Percentiles rank a stretch among this genome's conserved stretches.
Evolutionary conservation across 306 rosid species (phyloP).

Genomic region (Cucurbita pepo): DNA sequence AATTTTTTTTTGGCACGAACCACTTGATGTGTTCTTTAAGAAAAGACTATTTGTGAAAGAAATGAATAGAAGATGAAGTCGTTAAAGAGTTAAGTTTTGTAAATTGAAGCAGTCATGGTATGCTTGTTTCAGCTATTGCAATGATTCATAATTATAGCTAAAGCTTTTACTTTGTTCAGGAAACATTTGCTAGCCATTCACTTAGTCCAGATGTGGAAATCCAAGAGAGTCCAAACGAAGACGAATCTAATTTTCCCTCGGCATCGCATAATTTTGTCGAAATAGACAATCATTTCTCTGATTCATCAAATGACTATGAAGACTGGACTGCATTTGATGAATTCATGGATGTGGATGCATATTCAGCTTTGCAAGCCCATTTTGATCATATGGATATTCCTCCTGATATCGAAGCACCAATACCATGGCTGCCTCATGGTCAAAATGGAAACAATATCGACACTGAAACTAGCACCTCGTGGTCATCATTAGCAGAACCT

Average conservation of each 20-base stretch:
- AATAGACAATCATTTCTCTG: slow-evolving; percentile 40
- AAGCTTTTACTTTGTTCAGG: neutral
- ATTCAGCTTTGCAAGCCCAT: slow-evolving; percentile 38
- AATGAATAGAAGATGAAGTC: neutral
- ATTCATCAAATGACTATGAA: slow-evolving; percentile 28
- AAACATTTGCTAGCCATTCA: neutral
- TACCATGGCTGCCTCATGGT: slow-evolving; percentile 44
- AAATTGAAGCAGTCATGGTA: neutral
- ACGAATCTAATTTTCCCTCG: slow-evolving; percentile 25
- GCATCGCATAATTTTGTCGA: slow-evolving; percentile 23
- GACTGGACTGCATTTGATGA: slow-evolving; percentile 24
- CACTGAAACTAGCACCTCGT: slow-evolving; percentile 15
- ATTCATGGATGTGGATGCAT: slow-evolving; percentile 38
- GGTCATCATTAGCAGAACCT: slow-evolving; percentile 10
- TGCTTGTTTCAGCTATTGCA: neutral
- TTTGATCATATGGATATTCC: slow-evolving; percentile 60
- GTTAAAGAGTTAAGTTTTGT: neutral
- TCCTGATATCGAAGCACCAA: slow-evolving; percentile 62
- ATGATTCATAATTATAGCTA: neutral
- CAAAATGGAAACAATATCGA: slow-evolving; percentile 4
- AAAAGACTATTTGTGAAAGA: neutral
- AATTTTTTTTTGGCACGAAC: neutral
- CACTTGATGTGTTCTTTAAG: neutral
- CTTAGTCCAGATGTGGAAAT: slow-evolving; percentile 21
- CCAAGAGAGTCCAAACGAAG: slow-evolving; percentile 21